Base-by-base conservation (phyloP, 495 filamentous ascomycete species). In the Penicillium robsamsonii region DNA sequence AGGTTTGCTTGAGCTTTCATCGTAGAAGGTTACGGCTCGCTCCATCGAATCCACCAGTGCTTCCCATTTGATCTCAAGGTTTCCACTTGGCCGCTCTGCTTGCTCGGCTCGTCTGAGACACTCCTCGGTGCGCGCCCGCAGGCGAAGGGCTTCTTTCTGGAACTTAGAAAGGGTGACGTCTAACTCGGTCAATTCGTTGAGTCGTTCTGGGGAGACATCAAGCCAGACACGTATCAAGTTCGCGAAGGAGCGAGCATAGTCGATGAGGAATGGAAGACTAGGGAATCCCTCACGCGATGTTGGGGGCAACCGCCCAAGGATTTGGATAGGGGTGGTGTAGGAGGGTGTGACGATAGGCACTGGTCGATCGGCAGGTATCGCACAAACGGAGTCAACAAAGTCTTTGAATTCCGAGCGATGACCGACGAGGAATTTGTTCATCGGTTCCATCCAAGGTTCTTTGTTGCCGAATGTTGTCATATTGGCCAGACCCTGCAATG, bases 361-460 rank as follows among this genome's bases (percentile, higher is more conserved):
- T 29, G 79, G 80, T 33, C 82, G 79, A 53, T 93, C 84, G 7
- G 83, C 81, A 2, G 92, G 85, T 47, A 99, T 89, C 29, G 83
- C 81, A 70, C 92, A 97, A 43, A 96, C 85, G 24, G 79, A 76
- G 64, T 97, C 92, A 56, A 97, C 85, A 62, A 93, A 97, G 25
- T 85, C 79, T 68, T 91, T 95, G 74, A 97, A 90, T 22, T 88
- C 84, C 52, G 65, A 49, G 45, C 79, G 76, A 63, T 83, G 79
- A 15, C 69, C 70, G 44, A 71, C 66, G 42, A 81, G 56, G 50
- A 82, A 81, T 49, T 79, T 81, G 65, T 97, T 99, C 95, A 97
- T 97, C 5, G 90, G 91, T 71, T 96, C 95, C 94, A 99, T 99
- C 92, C 93, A 99, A 4, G 87, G 83, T 70, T 97, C 94, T 69